phyloP scores from a whole-genome alignment of 306 rosid genomes.

The Pterocarpus santalinus region DNA sequence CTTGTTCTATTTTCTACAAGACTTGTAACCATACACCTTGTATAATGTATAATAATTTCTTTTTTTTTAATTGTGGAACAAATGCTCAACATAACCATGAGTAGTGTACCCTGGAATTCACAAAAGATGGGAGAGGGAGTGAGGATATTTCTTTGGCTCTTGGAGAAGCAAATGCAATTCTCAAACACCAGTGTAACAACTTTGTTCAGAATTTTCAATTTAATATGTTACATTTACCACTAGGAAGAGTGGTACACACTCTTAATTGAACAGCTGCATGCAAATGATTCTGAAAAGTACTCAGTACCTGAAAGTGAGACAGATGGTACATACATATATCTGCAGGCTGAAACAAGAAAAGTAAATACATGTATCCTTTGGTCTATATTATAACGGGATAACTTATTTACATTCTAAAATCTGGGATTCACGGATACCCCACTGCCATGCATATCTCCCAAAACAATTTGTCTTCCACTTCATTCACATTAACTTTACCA shows the following conservation, averaged over 20 bases:
- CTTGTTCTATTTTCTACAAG: not conserved
- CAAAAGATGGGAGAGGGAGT: constrained; percentile 10
- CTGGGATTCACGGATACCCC: constrained; percentile 56
- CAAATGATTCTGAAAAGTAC: not conserved
- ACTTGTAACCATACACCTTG: not conserved
- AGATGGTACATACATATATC: not conserved
- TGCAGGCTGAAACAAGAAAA: not conserved
- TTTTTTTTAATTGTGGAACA: not conserved
- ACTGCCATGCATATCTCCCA: constrained; percentile 70
- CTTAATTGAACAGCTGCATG: not conserved
- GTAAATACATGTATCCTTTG: not conserved
- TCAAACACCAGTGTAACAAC: not conserved
- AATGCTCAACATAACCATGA: not conserved
- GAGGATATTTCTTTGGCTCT: constrained; percentile 27
- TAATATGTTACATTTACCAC: not conserved
- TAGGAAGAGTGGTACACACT: not conserved
- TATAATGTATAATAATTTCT: too few species aligned
- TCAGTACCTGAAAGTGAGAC: constrained; percentile 9
- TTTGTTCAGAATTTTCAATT: not conserved
- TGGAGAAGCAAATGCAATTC: not conserved
- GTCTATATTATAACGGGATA: too few species aligned
- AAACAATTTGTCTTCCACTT: constrained; percentile 62
- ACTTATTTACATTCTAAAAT: not conserved
- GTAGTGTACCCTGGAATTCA: not conserved
- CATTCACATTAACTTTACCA: constrained; percentile 39